Evolutionary conservation across 2,329 filamentous ascomycete species (phyloP).

Genomic region (Geosmithia morbida): DNA sequence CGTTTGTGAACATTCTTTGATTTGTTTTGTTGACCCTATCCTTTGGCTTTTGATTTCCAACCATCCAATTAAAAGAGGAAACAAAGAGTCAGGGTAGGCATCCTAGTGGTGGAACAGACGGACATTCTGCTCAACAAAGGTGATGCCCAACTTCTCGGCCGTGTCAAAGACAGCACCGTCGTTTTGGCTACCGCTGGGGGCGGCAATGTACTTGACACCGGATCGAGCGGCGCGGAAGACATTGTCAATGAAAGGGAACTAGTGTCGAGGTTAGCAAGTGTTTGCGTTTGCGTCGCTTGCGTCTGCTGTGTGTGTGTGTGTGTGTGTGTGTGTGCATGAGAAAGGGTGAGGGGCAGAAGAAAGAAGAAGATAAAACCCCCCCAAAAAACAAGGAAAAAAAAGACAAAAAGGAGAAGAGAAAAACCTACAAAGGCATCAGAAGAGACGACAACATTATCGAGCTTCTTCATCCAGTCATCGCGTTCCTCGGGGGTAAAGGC

Average conservation of each 20-base stretch:
- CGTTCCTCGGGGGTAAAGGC: slow-evolving; percentile 77
- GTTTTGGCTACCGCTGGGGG: slow-evolving; percentile 81
- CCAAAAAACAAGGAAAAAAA: too few relatives aligned
- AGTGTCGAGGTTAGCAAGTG: slow-evolving; percentile 9
- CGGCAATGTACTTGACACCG: slow-evolving; percentile 91
- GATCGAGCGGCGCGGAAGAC: slow-evolving; percentile 82
- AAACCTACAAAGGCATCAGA: slow-evolving; percentile 84
- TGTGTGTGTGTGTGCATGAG: too few relatives aligned
- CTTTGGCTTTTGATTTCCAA: too few relatives aligned
- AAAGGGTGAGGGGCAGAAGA: too few relatives aligned
- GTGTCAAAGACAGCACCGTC: slow-evolving; percentile 72
- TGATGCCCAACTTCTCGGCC: slow-evolving; percentile 81
- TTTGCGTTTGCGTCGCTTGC: slow-evolving; percentile 1
- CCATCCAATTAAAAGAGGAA: too few relatives aligned
- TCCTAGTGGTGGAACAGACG: slow-evolving; percentile 85
- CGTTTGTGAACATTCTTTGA: too few relatives aligned
- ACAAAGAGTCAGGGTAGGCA: not conserved
- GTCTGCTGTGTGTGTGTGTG: too few relatives aligned
- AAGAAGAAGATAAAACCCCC: too few relatives aligned
- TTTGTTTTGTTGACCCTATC: too few relatives aligned
- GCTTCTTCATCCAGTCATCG: slow-evolving; percentile 69
- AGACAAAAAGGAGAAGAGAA: not conserved
- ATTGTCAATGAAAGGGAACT: slow-evolving; percentile 98
- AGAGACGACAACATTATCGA: slow-evolving; percentile 71
- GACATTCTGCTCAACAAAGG: slow-evolving; percentile 88